phyloP scores from a whole-genome alignment of 1,284 basidiomycete species.

The Sporisorium exsertum region DNA sequence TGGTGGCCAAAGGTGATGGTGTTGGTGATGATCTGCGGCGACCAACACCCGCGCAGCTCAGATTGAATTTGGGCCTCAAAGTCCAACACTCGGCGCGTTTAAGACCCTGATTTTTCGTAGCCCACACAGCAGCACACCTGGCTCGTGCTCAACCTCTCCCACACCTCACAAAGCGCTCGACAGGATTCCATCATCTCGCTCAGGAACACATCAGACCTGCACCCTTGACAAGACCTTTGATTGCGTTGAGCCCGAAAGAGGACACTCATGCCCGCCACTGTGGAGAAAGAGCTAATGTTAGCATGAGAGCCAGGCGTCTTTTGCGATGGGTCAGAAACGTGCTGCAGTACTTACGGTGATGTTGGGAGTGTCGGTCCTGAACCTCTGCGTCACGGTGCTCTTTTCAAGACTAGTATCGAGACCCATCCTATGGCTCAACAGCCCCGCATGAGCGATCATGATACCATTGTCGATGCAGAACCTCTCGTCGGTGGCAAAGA shows the following conservation, averaged over 20 bases:
- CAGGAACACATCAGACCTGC: not conserved
- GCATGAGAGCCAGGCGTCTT: not conserved
- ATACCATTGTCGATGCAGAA: conserved; percentile 99
- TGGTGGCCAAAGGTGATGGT: conserved; percentile 5
- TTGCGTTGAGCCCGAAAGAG: not conserved
- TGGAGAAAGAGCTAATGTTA: not conserved
- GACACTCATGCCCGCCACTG: conserved; percentile 29
- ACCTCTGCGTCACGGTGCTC: conserved; percentile 66
- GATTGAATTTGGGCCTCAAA: not conserved
- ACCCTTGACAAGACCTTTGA: not conserved
- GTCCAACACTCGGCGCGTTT: conserved; percentile 17
- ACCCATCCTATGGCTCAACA: conserved; percentile 92
- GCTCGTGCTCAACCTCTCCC: conserved; percentile 17
- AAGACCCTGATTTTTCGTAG: conserved; percentile 17
- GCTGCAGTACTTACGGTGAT: conserved; percentile 45
- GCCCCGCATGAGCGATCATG: conserved; percentile 98
- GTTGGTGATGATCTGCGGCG: conserved; percentile 4
- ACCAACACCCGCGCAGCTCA: conserved; percentile 16
- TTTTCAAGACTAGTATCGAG: conserved; percentile 59
- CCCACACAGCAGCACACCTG: conserved; percentile 4
- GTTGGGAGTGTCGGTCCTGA: conserved; percentile 64
- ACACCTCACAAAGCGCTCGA: too few relatives aligned
- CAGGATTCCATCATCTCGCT: not conserved
- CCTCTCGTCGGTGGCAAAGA: conserved; percentile 96
- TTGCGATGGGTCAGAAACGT: not conserved